A percentile compares a stretch with the other conserved stretches of the same genome.
Conservation (phyloP, 208 protist genomes). For the Naegleria fowleri region DNA sequence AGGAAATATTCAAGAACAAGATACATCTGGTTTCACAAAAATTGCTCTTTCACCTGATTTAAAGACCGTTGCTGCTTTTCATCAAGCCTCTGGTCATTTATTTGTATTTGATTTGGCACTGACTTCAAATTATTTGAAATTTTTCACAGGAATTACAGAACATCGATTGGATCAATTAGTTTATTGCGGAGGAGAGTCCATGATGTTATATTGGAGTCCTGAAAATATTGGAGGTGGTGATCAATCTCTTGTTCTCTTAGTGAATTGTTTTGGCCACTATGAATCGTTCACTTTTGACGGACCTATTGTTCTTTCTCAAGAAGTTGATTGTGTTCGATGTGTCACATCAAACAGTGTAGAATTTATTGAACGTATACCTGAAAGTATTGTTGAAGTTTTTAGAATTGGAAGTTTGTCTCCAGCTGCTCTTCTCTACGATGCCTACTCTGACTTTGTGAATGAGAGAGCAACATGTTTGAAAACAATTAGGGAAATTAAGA, state of each 20-base stretch:
- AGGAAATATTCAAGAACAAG: not conserved
- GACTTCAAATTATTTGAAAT: slow-evolving; percentile 5
- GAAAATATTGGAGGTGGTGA: not conserved
- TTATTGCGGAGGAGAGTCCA: not conserved
- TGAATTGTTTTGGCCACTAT: slow-evolving; percentile 10
- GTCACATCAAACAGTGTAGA: not conserved
- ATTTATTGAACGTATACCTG: slow-evolving; percentile 3
- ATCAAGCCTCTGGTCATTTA: not conserved
- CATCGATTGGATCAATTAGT: not conserved
- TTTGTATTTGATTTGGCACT: not conserved
- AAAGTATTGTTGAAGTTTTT: slow-evolving; percentile 1
- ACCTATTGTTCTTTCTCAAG: not conserved
- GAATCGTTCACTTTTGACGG: slow-evolving; percentile 7
- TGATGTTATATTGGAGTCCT: not conserved
- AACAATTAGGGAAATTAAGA: slow-evolving; percentile 8
- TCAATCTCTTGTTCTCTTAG: not conserved
- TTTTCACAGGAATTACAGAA: not conserved
- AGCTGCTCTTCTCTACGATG: slow-evolving; percentile 12
- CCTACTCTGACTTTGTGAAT: slow-evolving; percentile 4
- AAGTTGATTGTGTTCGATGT: not conserved
- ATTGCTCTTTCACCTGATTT: not conserved
- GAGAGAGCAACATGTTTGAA: not conserved
- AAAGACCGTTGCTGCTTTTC: not conserved
- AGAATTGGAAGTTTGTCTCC: slow-evolving; percentile 2
- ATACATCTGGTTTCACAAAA: not conserved